Percentiles rank a stretch among this genome's conserved stretches.
These are phyloP conservation scores for Astragalus membranaceus DNA, from an alignment of 306 rosid genomes.

Conservation along the genomic window DNA sequence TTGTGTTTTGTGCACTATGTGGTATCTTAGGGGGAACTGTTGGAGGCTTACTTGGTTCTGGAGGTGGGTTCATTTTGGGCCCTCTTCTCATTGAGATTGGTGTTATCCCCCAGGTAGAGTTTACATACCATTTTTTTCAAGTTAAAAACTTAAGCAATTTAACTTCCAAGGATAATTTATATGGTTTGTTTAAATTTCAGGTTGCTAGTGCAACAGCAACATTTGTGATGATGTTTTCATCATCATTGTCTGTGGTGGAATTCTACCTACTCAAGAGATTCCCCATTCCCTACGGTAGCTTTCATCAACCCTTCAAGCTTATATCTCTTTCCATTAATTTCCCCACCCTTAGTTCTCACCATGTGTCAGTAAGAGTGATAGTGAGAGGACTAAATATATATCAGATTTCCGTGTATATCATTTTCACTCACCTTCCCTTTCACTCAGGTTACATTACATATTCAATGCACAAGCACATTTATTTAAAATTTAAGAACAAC, in stretches of 20 bases:
- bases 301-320: neutral
- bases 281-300: slow-evolving; percentile 77
- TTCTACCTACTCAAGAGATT: slow-evolving; percentile 85
- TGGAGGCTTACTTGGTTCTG: slow-evolving; percentile 86
- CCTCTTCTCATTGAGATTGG: slow-evolving; percentile 90
- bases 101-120: slow-evolving; percentile 72
- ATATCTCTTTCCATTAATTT: neutral
- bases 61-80: slow-evolving; percentile 89
- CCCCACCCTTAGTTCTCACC: neutral
- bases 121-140: neutral
- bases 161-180: neutral
- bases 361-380: neutral
- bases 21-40: slow-evolving; percentile 87
- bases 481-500: neutral
- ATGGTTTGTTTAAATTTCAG: slow-evolving; percentile 23
- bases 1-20: slow-evolving; percentile 68
- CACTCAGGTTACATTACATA: neutral
- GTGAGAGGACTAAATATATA: neutral
- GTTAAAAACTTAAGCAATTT: neutral
- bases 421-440: neutral
- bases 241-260: slow-evolving; percentile 85
- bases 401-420: neutral
- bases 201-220: slow-evolving; percentile 97
- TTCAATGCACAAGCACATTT: neutral
- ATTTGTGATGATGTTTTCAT: slow-evolving; percentile 85